Evolutionary conservation across 768 basidiomycete genomes (phyloP).

Genomic region (Grammothele lineata): DNA sequence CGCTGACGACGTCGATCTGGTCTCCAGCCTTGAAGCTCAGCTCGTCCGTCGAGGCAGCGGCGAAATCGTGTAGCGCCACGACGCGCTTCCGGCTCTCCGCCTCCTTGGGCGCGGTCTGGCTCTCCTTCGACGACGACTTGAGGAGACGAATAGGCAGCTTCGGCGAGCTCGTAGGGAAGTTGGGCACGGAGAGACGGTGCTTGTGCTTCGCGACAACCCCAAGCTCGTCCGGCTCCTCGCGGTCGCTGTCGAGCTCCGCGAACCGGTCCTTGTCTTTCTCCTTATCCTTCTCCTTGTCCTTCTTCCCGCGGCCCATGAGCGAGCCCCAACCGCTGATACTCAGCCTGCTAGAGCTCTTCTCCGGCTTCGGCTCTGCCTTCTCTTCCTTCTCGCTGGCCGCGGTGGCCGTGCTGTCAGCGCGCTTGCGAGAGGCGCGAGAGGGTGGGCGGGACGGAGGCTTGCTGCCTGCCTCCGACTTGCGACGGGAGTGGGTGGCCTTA

Average conservation of each 20-base stretch:
- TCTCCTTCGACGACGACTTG: slow-evolving; percentile 36
- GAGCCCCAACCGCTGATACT: slow-evolving; percentile 59
- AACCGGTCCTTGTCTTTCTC: slow-evolving; percentile 30
- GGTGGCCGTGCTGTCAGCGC: slow-evolving; percentile 53
- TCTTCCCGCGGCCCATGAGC: slow-evolving; percentile 53
- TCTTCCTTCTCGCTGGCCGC: slow-evolving; percentile 32
- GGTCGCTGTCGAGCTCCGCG: slow-evolving; percentile 8
- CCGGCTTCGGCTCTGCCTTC: slow-evolving; percentile 31
- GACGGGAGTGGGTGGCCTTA: slow-evolving; percentile 25
- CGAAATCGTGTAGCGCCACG: slow-evolving; percentile 72
- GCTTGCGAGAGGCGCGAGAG: slow-evolving; percentile 61
- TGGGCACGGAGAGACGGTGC: slow-evolving; percentile 10
- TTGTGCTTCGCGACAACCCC: slow-evolving; percentile 10
- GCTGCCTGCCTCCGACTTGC: slow-evolving; percentile 40
- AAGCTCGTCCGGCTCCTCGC: too few relatives aligned
- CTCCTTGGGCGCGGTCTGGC: slow-evolving; percentile 45
- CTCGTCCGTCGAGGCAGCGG: slow-evolving; percentile 66
- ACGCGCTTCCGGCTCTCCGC: slow-evolving; percentile 36
- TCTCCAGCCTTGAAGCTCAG: slow-evolving; percentile 71
- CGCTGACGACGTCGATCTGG: slow-evolving; percentile 70
- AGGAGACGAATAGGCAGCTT: slow-evolving; percentile 37
- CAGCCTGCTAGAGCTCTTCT: slow-evolving; percentile 35
- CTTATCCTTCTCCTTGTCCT: slow-evolving; percentile 49
- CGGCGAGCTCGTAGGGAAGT: slow-evolving; percentile 15
- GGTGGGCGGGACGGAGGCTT: slow-evolving; percentile 48